A percentile compares a stretch with the other conserved stretches of the same genome.
These are phyloP conservation scores for Pseudocercospora pini-densiflorae DNA, from an alignment of 2,329 filamentous ascomycete species.

Conservation along the genomic window DNA sequence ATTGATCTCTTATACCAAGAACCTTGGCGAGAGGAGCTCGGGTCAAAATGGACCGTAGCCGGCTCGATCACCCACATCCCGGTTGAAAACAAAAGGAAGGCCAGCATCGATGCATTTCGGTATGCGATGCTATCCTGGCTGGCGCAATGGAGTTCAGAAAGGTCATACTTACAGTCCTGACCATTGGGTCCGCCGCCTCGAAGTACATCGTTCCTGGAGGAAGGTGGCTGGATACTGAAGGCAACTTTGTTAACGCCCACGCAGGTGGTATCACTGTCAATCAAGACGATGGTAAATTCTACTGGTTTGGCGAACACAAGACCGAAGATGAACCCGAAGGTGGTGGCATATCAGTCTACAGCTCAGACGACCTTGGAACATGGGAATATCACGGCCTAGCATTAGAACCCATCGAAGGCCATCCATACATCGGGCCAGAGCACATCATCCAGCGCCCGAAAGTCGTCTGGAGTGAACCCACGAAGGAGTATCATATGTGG, in stretches of 20 bases:
- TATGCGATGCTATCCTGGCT: not conserved
- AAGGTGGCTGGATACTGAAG: slow-evolving; percentile 64
- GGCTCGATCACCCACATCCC: not conserved
- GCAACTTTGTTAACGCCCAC: slow-evolving; percentile 65
- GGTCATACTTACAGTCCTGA: not conserved
- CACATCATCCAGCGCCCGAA: slow-evolving; percentile 67
- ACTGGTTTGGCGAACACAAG: slow-evolving; percentile 68
- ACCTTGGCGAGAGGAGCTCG: slow-evolving; percentile 2
- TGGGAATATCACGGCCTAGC: slow-evolving; percentile 64
- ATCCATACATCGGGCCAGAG: slow-evolving; percentile 59
- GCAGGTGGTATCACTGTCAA: slow-evolving; percentile 62
- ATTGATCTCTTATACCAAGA: not conserved
- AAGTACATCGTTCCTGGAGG: slow-evolving; percentile 67
- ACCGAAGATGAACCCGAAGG: slow-evolving; percentile 62
- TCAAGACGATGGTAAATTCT: slow-evolving; percentile 59
- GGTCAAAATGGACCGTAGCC: not conserved
- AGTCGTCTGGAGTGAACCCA: slow-evolving; percentile 61
- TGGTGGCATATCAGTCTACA: slow-evolving; percentile 64
- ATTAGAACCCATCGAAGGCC: slow-evolving; percentile 59
- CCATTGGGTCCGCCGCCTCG: slow-evolving; percentile 23
- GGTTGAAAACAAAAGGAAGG: not conserved
- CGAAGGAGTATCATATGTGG: slow-evolving; percentile 63
- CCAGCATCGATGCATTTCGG: not conserved
- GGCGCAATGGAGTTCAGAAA: not conserved
- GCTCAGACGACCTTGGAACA: slow-evolving; percentile 63